Percentiles rank a stretch among this genome's conserved stretches.
These are phyloP conservation scores for Aspergillus costaricaensis DNA, from an alignment of 2,329 filamentous ascomycete genomes.

Conservation along the genomic window DNA sequence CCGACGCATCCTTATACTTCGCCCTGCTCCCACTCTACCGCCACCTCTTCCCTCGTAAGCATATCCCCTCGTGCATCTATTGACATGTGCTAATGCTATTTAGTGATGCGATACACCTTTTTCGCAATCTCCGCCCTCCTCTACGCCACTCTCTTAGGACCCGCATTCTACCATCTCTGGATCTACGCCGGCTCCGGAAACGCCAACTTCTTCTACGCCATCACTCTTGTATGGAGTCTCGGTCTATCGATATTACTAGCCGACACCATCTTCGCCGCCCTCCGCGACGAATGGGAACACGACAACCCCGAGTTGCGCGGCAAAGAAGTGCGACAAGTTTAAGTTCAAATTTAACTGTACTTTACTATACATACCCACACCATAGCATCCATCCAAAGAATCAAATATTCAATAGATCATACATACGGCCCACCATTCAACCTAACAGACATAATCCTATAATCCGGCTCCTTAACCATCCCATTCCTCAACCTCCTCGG, in stretches of 20 bases:
- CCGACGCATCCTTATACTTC: conserved; percentile 84
- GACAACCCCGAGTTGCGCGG: conserved; percentile 88
- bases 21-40: conserved; percentile 80
- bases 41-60: conserved; percentile 81
- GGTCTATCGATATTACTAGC: conserved; percentile 84
- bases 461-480: conserved; percentile 52
- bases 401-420: background rate
- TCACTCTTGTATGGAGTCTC: conserved; percentile 96
- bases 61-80: background rate
- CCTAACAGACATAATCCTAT: conserved; percentile 56
- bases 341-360: conserved; percentile 66
- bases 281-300: conserved; percentile 91
- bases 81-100: conserved; percentile 28
- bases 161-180: conserved; percentile 96
- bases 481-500: conserved; percentile 53
- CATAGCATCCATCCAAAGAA: conserved; percentile 6
- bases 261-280: conserved; percentile 82
- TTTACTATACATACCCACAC: conserved; percentile 4
- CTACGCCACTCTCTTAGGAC: conserved; percentile 85
- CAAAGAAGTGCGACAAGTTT: conserved; percentile 85
- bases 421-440: conserved; percentile 24
- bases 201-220: conserved; percentile 99
- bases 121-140: conserved; percentile 78
- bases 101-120: conserved; percentile 91
- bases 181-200: conserved; percentile 97